phyloP scores from a whole-genome alignment of 495 filamentous ascomycete genomes.

The Podospora bellae-mahoneyi region DNA sequence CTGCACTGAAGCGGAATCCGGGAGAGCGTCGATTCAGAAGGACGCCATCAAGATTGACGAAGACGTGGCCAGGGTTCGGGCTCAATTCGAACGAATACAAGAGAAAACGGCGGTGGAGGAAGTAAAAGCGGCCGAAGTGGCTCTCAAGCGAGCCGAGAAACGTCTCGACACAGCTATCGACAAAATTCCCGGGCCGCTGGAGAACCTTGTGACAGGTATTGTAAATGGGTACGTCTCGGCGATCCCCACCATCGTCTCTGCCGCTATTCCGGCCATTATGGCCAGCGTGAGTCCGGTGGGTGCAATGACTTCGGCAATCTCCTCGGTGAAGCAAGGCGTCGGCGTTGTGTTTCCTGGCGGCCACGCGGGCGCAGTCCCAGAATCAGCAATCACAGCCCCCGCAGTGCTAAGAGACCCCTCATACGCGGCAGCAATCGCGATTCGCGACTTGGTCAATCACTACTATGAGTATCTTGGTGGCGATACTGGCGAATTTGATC shows the following conservation, averaged over 20 bases:
- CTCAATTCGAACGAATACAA: neutral
- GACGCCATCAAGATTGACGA: neutral
- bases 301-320: neutral
- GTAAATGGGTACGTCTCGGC: neutral
- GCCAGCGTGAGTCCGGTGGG: neutral
- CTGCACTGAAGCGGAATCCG: slow-evolving; percentile 3
- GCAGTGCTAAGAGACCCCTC: neutral
- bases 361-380: neutral
- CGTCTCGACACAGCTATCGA: slow-evolving; percentile 10
- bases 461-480: slow-evolving; percentile 6
- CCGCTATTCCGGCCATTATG: too few species aligned
- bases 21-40: neutral
- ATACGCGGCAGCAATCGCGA: neutral
- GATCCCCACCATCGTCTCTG: too few species aligned
- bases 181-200: slow-evolving; percentile 3
- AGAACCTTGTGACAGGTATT: neutral
- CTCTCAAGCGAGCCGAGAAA: neutral
- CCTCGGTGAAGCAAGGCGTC: slow-evolving; percentile 3
- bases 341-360: neutral
- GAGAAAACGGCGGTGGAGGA: neutral
- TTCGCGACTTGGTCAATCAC: slow-evolving; percentile 9
- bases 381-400: too few species aligned
- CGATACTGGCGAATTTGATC: neutral
- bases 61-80: neutral
- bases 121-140: neutral